These are phyloP conservation scores for Diplodia corticola DNA, from an alignment of 2,329 filamentous ascomycete species.

Conservation along the genomic window DNA sequence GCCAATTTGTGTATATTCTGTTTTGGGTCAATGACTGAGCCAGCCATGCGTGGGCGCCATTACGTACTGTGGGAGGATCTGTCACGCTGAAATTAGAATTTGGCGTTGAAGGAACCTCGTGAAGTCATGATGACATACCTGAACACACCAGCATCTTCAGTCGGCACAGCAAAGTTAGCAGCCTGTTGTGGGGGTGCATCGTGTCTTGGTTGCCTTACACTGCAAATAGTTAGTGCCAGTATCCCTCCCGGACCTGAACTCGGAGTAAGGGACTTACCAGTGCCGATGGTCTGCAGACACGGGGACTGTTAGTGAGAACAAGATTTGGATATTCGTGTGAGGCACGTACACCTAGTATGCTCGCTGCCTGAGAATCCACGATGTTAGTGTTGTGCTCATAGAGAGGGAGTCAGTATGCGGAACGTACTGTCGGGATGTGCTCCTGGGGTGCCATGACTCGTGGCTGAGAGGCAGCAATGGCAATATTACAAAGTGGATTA, in stretches of 20 bases:
- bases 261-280: conserved; percentile 31
- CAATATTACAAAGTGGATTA: background rate
- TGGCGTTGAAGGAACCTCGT: background rate
- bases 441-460: conserved; percentile 24
- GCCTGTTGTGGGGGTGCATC: conserved; percentile 26
- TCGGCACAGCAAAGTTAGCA: conserved; percentile 22
- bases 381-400: conserved; percentile 28
- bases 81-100: conserved; percentile 29
- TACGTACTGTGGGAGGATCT: conserved; percentile 40
- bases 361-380: conserved; percentile 36
- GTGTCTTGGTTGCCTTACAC: conserved; percentile 25
- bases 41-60: background rate
- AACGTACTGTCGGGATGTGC: conserved; percentile 19
- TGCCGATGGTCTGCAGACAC: conserved; percentile 39
- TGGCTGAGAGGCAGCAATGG: background rate
- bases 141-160: conserved; percentile 45
- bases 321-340: background rate
- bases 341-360: conserved; percentile 40
- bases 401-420: background rate
- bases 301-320: background rate
- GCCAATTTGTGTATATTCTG: conserved; percentile 63
- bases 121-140: conserved; percentile 31
- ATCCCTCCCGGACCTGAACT: background rate
- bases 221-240: conserved; percentile 22
- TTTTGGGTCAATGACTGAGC: conserved; percentile 24